Evolutionary conservation across 176 grass and related monocot species (phyloP).

Genomic region (Oropetium thomaeum): DNA sequence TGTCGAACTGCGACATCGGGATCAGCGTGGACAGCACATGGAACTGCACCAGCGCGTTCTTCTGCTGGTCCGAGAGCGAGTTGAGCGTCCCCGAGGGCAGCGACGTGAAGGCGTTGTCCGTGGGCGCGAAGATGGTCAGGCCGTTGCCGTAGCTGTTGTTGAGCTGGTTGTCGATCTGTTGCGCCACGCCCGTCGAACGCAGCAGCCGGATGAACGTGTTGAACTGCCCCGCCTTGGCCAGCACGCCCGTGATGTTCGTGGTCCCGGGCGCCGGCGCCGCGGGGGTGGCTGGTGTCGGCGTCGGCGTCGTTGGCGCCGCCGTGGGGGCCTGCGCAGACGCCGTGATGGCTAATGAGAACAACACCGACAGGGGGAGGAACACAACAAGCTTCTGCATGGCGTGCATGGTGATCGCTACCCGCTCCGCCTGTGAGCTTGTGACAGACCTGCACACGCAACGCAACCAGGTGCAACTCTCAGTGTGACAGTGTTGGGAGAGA

Average conservation of each 20-base stretch:
- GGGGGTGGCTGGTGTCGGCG: conserved; percentile 1
- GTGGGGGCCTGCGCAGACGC: conserved; percentile 42
- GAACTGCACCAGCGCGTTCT: conserved; percentile 82
- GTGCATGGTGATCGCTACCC: conserved; percentile 21
- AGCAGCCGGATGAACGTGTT: conserved; percentile 73
- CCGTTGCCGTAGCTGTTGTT: conserved; percentile 72
- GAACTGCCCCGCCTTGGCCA: conserved; percentile 86
- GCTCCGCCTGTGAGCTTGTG: neutral
- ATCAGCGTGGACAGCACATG: conserved; percentile 57
- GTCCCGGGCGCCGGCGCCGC: conserved; percentile 40
- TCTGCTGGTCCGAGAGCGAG: conserved; percentile 73
- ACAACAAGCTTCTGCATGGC: conserved; percentile 29
- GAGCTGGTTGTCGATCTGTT: conserved; percentile 95
- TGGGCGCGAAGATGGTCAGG: conserved; percentile 85
- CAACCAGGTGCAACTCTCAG: neutral
- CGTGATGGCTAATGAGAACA: neutral
- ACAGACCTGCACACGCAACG: neutral
- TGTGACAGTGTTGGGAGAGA: conserved; percentile 1
- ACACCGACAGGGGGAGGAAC: neutral
- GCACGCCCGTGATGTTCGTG: conserved; percentile 76
- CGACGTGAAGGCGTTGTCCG: conserved; percentile 90
- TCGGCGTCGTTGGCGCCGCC: conserved; percentile 23
- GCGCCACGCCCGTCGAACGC: conserved; percentile 45
- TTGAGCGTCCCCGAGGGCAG: conserved; percentile 79
- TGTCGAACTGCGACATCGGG: conserved; percentile 66